A percentile compares a stretch with the other conserved stretches of the same genome.
Evolutionary conservation across 176 grass and related monocot species (phyloP).

Genomic region (Saccharum spontaneum): DNA sequence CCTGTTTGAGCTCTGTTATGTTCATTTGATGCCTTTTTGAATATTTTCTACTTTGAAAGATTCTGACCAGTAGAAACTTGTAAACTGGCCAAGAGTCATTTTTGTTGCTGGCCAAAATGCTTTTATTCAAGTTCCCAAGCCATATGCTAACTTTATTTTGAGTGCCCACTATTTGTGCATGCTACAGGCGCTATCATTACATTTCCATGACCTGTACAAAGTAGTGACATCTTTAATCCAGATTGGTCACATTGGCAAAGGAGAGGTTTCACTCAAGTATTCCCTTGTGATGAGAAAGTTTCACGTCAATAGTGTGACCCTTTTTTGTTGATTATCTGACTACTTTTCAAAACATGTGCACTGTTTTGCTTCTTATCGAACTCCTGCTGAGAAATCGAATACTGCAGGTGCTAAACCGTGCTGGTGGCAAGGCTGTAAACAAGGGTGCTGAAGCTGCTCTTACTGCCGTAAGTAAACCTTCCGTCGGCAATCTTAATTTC

Average conservation of each 20-base stretch:
- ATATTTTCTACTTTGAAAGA: background rate
- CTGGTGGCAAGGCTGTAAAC: slow-evolving; percentile 96
- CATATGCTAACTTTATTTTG: background rate
- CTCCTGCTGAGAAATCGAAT: background rate
- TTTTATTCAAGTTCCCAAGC: background rate
- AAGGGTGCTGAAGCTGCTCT: slow-evolving; percentile 96
- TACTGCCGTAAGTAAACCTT: slow-evolving; percentile 74
- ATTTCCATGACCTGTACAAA: background rate
- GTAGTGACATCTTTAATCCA: background rate
- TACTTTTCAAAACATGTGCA: background rate
- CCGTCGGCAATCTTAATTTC: background rate
- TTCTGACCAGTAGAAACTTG: background rate
- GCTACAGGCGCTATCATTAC: background rate
- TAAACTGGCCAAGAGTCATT: background rate
- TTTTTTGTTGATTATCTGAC: background rate
- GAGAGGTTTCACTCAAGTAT: background rate
- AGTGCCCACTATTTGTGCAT: background rate
- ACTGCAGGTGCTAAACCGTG: slow-evolving; percentile 84
- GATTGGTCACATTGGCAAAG: background rate
- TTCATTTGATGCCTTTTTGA: background rate
- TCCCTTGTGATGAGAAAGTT: background rate
- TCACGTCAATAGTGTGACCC: background rate
- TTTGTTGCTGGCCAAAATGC: background rate
- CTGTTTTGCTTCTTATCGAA: background rate
- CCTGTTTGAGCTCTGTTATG: background rate